phyloP scores from a whole-genome alignment of 2,329 filamentous ascomycete genomes.

The Beauveria varroae region DNA sequence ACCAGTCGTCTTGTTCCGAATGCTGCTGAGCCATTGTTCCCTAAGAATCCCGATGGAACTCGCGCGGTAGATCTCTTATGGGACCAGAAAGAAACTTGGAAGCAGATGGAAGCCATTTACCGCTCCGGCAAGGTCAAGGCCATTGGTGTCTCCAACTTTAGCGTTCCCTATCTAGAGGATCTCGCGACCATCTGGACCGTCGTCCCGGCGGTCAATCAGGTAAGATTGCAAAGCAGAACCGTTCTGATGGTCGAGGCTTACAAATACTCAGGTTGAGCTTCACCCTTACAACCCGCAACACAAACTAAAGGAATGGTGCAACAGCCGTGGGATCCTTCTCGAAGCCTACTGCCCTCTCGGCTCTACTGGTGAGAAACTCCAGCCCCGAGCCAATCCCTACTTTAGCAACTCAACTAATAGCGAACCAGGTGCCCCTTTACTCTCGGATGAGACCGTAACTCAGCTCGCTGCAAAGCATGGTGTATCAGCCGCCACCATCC shows the following conservation, averaged over 20 bases:
- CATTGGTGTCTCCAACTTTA: slow-evolving; percentile 53
- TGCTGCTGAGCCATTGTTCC: slow-evolving; percentile 62
- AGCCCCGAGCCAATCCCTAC: neutral
- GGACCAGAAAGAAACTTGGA: slow-evolving; percentile 66
- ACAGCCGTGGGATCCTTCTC: slow-evolving; percentile 25
- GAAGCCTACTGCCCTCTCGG: slow-evolving; percentile 28
- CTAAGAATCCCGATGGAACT: slow-evolving; percentile 64
- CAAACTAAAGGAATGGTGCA: slow-evolving; percentile 27
- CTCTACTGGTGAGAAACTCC: neutral
- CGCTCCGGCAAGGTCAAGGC: slow-evolving; percentile 48
- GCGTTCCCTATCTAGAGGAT: slow-evolving; percentile 44
- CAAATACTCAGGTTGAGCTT: slow-evolving; percentile 50
- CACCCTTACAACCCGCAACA: slow-evolving; percentile 31
- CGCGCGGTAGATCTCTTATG: slow-evolving; percentile 53
- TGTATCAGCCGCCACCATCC: slow-evolving; percentile 16
- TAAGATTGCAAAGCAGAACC: slow-evolving; percentile 57
- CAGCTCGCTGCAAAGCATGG: slow-evolving; percentile 32
- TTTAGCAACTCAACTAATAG: neutral
- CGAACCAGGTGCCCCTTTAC: slow-evolving; percentile 3
- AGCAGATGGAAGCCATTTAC: slow-evolving; percentile 62
- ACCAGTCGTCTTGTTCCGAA: slow-evolving; percentile 39
- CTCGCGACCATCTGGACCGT: slow-evolving; percentile 44
- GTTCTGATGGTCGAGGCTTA: slow-evolving; percentile 58
- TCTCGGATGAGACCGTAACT: slow-evolving; percentile 50
- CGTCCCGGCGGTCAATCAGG: slow-evolving; percentile 61